Evolutionary conservation across 2,329 filamentous ascomycete genomes (phyloP).

Genomic region (Pyrenochaeta sp.): DNA sequence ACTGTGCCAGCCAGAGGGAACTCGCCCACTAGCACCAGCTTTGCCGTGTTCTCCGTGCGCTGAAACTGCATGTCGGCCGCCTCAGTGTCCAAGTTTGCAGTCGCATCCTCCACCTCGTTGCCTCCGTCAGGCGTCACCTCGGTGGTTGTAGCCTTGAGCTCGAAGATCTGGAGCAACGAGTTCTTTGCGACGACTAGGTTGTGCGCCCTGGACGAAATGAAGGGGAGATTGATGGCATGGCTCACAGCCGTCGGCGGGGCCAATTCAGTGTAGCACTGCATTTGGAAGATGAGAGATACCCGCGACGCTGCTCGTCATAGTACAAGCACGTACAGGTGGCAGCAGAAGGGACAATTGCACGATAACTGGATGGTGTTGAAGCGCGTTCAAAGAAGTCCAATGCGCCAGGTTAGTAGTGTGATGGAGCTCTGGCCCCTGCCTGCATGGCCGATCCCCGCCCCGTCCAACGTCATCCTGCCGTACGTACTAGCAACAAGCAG

Average conservation of each 20-base stretch:
- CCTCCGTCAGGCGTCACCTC: conserved; percentile 60
- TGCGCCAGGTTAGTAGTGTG: conserved; percentile 6
- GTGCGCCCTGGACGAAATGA: conserved; percentile 76
- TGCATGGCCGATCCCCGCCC: conserved; percentile 13
- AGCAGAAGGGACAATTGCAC: conserved; percentile 10
- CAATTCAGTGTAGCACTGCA: conserved; percentile 99
- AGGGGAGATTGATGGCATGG: conserved; percentile 81
- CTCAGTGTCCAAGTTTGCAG: conserved; percentile 61
- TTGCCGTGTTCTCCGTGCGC: conserved; percentile 74
- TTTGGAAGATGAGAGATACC: conserved; percentile 49
- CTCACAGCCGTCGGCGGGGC: conserved; percentile 93
- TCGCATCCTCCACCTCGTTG: conserved; percentile 49
- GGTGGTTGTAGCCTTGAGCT: conserved; percentile 71
- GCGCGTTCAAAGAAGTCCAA: conserved; percentile 30
- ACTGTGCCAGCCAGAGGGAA: conserved; percentile 85
- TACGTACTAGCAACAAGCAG: neutral
- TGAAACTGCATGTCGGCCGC: conserved; percentile 53
- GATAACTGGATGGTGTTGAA: conserved; percentile 20
- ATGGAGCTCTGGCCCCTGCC: conserved; percentile 14
- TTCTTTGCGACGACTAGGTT: conserved; percentile 93
- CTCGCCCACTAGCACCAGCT: conserved; percentile 85
- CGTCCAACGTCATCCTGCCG: conserved; percentile 21
- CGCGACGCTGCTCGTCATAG: conserved; percentile 26
- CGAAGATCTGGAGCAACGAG: conserved; percentile 91
- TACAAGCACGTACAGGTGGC: conserved; percentile 1